Percentiles rank a stretch among this genome's conserved stretches.
phyloP scores from a whole-genome alignment of 2,329 filamentous ascomycete species.

The Herpotrichia juniperi region DNA sequence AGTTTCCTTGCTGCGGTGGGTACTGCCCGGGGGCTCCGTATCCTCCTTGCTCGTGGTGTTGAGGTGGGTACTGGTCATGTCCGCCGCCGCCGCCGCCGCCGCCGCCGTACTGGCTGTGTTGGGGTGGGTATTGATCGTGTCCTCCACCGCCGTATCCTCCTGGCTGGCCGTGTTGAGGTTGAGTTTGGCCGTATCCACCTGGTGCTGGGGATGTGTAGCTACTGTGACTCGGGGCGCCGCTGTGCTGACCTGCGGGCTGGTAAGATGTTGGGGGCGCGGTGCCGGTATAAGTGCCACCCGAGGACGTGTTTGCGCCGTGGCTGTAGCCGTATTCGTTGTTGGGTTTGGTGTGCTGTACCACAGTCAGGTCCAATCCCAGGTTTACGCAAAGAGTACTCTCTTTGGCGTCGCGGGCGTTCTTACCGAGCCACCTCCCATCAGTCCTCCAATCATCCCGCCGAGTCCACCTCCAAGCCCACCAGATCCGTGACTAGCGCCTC shows the following conservation, averaged over 20 bases:
- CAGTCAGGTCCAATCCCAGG: constrained; percentile 6
- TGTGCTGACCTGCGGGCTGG: constrained; percentile 49
- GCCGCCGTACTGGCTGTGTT: constrained; percentile 28
- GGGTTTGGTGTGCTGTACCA: constrained; percentile 42
- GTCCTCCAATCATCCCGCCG: constrained; percentile 37
- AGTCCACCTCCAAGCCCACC: constrained; percentile 27
- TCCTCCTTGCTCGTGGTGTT: not conserved
- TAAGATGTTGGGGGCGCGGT: constrained; percentile 68
- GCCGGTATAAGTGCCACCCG: constrained; percentile 64
- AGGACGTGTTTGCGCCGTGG: constrained; percentile 56
- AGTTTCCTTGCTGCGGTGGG: constrained; percentile 21
- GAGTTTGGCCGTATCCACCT: constrained; percentile 9
- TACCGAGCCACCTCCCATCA: constrained; percentile 45
- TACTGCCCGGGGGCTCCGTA: constrained; percentile 1
- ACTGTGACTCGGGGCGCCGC: constrained; percentile 21
- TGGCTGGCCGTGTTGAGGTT: constrained; percentile 25
- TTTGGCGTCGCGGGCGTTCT: constrained; percentile 10
- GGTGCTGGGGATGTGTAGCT: constrained; percentile 23
- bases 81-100: constrained; percentile 8
- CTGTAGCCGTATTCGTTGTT: constrained; percentile 63
- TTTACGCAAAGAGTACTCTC: not conserved
- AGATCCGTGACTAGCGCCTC: constrained; percentile 51
- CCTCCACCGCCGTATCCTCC: constrained; percentile 17
- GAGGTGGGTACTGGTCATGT: constrained; percentile 2
- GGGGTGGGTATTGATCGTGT: constrained; percentile 9